Conservation (phyloP, 805 yeast species). For the Yarrowia phangngaensis region DNA sequence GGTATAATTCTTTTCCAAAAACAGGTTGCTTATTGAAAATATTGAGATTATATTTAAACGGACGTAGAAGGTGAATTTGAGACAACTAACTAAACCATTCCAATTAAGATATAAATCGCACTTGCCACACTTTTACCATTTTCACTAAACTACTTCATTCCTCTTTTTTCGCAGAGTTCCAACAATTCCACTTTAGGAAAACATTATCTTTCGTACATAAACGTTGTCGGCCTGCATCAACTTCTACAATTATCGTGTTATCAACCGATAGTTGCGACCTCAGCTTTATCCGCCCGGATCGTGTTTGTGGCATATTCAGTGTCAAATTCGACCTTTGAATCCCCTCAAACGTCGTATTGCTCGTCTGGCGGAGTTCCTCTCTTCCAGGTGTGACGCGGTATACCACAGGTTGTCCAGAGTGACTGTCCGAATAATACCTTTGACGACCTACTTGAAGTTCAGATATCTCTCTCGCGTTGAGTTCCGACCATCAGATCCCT, state of each 20-base stretch:
- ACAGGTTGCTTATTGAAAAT: too few species aligned
- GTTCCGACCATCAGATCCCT: not conserved
- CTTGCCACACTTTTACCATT: too few species aligned
- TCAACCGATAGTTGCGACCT: conserved; percentile 27
- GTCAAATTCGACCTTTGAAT: conserved; percentile 22
- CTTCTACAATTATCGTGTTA: conserved; percentile 25
- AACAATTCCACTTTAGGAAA: conserved; percentile 20
- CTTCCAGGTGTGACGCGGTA: conserved; percentile 27
- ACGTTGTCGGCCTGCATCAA: conserved; percentile 12
- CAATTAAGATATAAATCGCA: too few species aligned
- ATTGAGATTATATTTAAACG: too few species aligned
- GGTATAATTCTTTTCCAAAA: too few species aligned
- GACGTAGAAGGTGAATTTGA: too few species aligned
- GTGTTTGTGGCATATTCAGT: conserved; percentile 26
- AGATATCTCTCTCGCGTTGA: not conserved
- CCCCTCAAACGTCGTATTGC: conserved; percentile 16
- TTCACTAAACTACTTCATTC: too few species aligned
- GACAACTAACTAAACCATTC: too few species aligned
- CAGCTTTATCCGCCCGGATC: conserved; percentile 16
- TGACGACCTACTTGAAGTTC: not conserved
- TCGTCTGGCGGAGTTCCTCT: conserved; percentile 26
- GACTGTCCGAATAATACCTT: not conserved
- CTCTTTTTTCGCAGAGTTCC: too few species aligned
- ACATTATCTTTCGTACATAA: conserved; percentile 13
- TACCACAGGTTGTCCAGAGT: too few species aligned